These are phyloP conservation scores for Wickerhamomyces pijperi DNA, from an alignment of 805 yeast genomes.

Conservation along the genomic window DNA sequence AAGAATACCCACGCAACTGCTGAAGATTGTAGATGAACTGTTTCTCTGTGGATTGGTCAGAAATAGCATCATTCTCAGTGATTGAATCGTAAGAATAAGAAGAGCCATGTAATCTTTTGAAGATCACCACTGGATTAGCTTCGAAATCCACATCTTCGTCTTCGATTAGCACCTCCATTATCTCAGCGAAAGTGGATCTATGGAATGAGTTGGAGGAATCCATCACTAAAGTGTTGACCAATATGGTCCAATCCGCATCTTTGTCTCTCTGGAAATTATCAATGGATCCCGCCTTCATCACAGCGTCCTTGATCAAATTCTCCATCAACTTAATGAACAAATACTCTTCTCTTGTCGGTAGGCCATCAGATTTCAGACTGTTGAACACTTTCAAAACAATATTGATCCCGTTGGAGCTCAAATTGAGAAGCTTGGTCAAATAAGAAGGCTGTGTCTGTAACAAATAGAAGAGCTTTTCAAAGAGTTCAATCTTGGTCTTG, in stretches of 20 bases:
- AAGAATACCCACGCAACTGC: constrained; percentile 57
- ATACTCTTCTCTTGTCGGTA: constrained; percentile 18
- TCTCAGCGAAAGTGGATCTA: constrained; percentile 24
- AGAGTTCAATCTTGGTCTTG: constrained; percentile 46
- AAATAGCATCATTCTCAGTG: constrained; percentile 59
- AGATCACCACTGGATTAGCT: constrained; percentile 63
- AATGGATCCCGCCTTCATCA: constrained; percentile 21
- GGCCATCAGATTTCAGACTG: constrained; percentile 10
- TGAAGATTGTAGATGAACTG: constrained; percentile 68
- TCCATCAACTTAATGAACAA: constrained; percentile 13
- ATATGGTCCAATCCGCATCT: constrained; percentile 28
- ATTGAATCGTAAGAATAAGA: constrained; percentile 18
- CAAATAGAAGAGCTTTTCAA: constrained; percentile 70
- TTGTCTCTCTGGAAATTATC: constrained; percentile 11
- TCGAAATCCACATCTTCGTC: constrained; percentile 49
- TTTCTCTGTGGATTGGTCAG: constrained; percentile 61
- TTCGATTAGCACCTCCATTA: constrained; percentile 24
- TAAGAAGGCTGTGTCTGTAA: constrained; percentile 78
- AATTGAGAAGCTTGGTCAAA: constrained; percentile 42
- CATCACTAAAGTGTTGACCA: constrained; percentile 26
- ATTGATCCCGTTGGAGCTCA: constrained; percentile 19
- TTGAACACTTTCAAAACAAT: constrained; percentile 17
- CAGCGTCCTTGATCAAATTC: constrained; percentile 23
- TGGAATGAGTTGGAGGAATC: constrained; percentile 25
- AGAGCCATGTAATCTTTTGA: constrained; percentile 27